Conservation (phyloP, 257 asterid species). For the Schizonepeta tenuifolia region DNA sequence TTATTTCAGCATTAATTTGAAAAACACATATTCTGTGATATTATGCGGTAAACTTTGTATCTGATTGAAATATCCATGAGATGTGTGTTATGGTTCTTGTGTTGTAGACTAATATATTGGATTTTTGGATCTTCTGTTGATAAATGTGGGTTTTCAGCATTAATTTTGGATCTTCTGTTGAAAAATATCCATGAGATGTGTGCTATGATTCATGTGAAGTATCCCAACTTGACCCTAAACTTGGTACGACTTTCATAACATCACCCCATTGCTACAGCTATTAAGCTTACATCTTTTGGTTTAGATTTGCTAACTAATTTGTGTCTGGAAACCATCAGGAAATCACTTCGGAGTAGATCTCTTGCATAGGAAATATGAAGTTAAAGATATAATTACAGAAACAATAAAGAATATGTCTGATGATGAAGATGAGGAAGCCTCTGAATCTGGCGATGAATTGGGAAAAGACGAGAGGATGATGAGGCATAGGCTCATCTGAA, state of each 20-base stretch:
- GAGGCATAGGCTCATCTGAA: slow-evolving; percentile 40
- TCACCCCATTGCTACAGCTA: neutral
- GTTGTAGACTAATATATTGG: no score
- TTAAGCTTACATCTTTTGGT: neutral
- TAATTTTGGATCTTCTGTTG: no score
- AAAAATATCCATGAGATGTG: no score
- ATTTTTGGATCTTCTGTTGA: no score
- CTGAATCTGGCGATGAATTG: slow-evolving; percentile 45
- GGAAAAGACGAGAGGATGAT: slow-evolving; percentile 49
- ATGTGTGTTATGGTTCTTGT: no score
- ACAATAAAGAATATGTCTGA: slow-evolving; percentile 79
- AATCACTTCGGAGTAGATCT: slow-evolving; percentile 64
- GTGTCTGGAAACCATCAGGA: slow-evolving; percentile 45
- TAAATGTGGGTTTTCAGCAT: no score
- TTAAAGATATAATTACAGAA: slow-evolving; percentile 79
- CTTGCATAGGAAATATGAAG: slow-evolving; percentile 73
- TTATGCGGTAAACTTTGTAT: no score
- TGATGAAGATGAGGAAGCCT: slow-evolving; percentile 66
- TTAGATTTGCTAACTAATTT: slow-evolving; percentile 31
- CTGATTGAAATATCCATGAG: no score
- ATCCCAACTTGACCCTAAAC: no score
- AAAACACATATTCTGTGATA: no score
- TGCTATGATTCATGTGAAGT: no score
- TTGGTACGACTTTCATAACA: slow-evolving; percentile 55
- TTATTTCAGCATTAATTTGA: no score